Base-by-base conservation (phyloP, 306 rosid genomes). In the Pyrus communis region DNA sequence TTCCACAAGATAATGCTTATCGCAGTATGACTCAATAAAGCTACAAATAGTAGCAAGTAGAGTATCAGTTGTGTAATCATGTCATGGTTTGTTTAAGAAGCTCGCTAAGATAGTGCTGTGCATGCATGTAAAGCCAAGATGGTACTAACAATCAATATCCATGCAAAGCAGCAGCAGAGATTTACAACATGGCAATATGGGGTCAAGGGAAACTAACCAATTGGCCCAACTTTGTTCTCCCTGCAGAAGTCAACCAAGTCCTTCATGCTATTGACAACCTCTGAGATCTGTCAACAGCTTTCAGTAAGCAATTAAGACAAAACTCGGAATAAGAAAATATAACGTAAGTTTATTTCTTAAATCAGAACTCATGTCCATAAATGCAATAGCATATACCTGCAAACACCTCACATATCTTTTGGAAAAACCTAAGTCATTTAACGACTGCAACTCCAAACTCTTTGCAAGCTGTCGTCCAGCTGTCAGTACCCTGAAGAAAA, bases 351-450 rank as follows among this genome's bases (percentile, higher is more conserved):
- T 15, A 9, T 21, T 22, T 19, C 25, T 18, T 54, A 33, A 19
- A n/a, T 11, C 23, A 61, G 13, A 51, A 65, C n/a, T 58, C 70
- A 51, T 43, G 73, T 72, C 72, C 30, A 52, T 70, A 8, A 78
- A 67, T 77, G 59, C 66, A 65, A 35, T 21, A 27, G 27, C 22
- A 31, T 74, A 79, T 87, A 96, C 99, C 98, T 96, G 99, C 89
- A 96, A 87, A 79, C 96, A 92, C 83, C 99, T 92, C 81, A 96
- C 99, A 78, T 89, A 91, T 92, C 99, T 87, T 88, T 96, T 96
- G 21, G 99, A 91, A 83, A 96, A 93, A 43, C 99, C 99, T 64
- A 96, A 84, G 75, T 92, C 99, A 82, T 96, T 96, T 73, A 96
- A 81, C 1, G 97, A 88, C 85, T 89, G 99, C 74, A 92, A 80